These are phyloP conservation scores for Pneumocystis oryctolagi DNA, from an alignment of 1,139 yeast genomes.

Conservation along the genomic window DNA sequence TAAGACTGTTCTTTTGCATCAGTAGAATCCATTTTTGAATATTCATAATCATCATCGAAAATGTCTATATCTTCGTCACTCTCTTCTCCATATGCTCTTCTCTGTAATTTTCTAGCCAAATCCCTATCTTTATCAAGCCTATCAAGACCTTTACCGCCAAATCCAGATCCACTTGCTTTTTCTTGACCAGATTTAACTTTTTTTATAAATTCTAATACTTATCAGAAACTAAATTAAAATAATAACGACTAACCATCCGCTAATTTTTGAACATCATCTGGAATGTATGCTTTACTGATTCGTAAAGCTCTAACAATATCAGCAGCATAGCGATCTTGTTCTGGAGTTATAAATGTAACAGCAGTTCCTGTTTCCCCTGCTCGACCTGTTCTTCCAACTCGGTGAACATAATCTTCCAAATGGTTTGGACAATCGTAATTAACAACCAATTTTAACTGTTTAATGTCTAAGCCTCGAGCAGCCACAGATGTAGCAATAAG, in stretches of 20 bases:
- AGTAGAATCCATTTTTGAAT: slow-evolving; percentile 5
- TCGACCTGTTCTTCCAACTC: slow-evolving; percentile 94
- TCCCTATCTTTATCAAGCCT: slow-evolving; percentile 60
- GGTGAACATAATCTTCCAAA: slow-evolving; percentile 88
- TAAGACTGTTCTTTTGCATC: slow-evolving; percentile 1
- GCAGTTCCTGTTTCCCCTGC: slow-evolving; percentile 75
- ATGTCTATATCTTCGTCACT: slow-evolving; percentile 18
- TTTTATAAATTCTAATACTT: slow-evolving; percentile 31
- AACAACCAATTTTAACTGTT: slow-evolving; percentile 61
- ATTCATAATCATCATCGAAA: slow-evolving; percentile 18
- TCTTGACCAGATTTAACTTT: slow-evolving; percentile 60
- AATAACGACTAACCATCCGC: slow-evolving; percentile 25
- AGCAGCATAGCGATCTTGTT: slow-evolving; percentile 50
- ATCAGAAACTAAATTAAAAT: neutral
- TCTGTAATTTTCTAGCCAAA: slow-evolving; percentile 38
- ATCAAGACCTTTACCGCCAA: slow-evolving; percentile 87
- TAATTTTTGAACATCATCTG: slow-evolving; percentile 38
- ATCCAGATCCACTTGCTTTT: slow-evolving; percentile 42
- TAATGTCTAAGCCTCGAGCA: slow-evolving; percentile 88
- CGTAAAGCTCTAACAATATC: slow-evolving; percentile 61
- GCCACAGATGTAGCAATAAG: slow-evolving; percentile 79
- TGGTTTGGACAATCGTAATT: slow-evolving; percentile 85
- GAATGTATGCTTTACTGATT: slow-evolving; percentile 39
- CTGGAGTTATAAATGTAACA: slow-evolving; percentile 49
- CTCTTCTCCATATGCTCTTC: slow-evolving; percentile 29